These are phyloP conservation scores for Dendrobium huoshanense DNA, from an alignment of 106 monocot genomes.

Conservation along the genomic window DNA sequence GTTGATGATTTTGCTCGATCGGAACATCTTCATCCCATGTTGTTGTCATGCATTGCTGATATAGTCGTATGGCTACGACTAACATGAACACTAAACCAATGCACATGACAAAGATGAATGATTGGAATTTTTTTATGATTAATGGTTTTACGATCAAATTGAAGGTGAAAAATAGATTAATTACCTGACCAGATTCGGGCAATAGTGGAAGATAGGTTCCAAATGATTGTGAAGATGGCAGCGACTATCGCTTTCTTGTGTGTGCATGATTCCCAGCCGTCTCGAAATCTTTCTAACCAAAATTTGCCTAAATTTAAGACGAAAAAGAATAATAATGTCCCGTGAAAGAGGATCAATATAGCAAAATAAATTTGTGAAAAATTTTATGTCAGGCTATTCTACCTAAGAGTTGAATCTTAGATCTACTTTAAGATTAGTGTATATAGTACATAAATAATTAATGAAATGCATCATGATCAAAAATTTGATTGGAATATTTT, in stretches of 20 bases:
- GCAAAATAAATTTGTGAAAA: too few relatives aligned
- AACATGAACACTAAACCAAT: constrained; percentile 48
- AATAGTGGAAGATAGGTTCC: constrained; percentile 75
- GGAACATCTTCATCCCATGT: constrained; percentile 8
- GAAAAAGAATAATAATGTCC: too few relatives aligned
- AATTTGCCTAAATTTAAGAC: constrained; percentile 48
- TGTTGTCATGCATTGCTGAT: constrained; percentile 36
- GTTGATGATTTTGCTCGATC: constrained; percentile 1
- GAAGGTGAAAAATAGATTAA: not conserved
- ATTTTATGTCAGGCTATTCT: too few relatives aligned
- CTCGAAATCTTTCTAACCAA: constrained; percentile 74
- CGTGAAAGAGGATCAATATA: too few relatives aligned
- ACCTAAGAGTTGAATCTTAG: too few relatives aligned
- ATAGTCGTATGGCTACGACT: constrained; percentile 34
- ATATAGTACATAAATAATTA: too few relatives aligned
- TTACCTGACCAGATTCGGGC: constrained; percentile 91
- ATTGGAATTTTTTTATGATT: not conserved
- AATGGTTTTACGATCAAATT: not conserved
- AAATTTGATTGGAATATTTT: too few relatives aligned
- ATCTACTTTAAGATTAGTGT: too few relatives aligned
- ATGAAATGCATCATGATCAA: too few relatives aligned
- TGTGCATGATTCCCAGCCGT: constrained; percentile 85
- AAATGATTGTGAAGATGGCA: constrained; percentile 61
- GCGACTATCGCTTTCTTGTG: constrained; percentile 82
- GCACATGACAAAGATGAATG: not conserved